phyloP scores from a whole-genome alignment of 805 yeast species.

The Ogataea pilisensis region DNA sequence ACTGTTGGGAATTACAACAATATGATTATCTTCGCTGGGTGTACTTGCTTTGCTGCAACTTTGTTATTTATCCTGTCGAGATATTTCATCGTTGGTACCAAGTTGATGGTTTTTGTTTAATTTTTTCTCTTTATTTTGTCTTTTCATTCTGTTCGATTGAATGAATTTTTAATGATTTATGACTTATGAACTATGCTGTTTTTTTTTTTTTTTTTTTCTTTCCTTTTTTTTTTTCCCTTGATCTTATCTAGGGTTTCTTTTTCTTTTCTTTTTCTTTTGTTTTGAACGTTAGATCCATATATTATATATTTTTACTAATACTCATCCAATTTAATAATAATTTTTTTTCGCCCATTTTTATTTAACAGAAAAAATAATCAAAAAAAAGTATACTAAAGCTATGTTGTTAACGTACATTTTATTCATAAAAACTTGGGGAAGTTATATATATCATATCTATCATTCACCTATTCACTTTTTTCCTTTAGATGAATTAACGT shows the following conservation, averaged over 20 bases:
- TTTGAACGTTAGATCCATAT: neutral
- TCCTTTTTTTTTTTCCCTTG: neutral
- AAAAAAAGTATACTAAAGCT: neutral
- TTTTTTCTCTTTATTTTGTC: neutral
- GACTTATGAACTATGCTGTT: neutral
- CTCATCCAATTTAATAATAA: too few species aligned
- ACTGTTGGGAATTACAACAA: conserved; percentile 20
- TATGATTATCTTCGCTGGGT: conserved; percentile 27
- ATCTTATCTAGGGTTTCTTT: neutral
- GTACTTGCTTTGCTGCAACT: conserved; percentile 17
- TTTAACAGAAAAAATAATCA: neutral
- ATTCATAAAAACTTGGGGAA: neutral
- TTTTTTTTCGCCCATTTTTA: neutral
- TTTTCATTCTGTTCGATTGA: too few species aligned
- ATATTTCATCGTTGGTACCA: conserved; percentile 14
- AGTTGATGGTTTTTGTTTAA: conserved; percentile 28
- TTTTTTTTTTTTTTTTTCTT: neutral
- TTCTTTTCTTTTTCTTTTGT: neutral
- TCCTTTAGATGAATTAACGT: conserved; percentile 62
- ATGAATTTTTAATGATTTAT: neutral
- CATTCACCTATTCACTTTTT: conserved; percentile 14
- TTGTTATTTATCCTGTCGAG: conserved; percentile 13
- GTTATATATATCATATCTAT: neutral
- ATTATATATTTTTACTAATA: too few species aligned
- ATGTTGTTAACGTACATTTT: neutral